Conservation (phyloP, 495 filamentous ascomycete genomes). For the Annulohypoxylon bovei region DNA sequence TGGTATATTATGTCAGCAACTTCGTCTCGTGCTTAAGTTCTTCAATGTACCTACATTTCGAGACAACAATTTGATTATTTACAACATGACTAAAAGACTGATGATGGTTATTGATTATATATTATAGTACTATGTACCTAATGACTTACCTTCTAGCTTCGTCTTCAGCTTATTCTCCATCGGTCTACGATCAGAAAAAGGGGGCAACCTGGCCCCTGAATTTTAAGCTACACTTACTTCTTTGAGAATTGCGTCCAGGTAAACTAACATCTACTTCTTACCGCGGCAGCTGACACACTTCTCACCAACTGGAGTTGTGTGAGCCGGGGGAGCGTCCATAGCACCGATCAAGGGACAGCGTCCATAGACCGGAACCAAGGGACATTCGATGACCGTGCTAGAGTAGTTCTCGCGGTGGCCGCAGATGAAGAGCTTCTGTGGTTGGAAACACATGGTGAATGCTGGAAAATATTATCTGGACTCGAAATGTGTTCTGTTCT, state of each 20-base stretch:
- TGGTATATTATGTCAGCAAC: neutral
- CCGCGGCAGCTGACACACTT: conserved; percentile 7
- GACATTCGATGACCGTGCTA: conserved; percentile 25
- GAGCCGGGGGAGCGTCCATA: conserved; percentile 13
- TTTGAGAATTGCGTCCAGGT: conserved; percentile 1
- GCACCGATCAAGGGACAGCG: conserved; percentile 23
- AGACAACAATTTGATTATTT: neutral
- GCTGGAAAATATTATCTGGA: neutral
- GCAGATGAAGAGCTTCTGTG: conserved; percentile 23
- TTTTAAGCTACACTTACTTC: conserved; percentile 11
- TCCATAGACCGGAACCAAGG: conserved; percentile 21
- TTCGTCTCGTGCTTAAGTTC: too few relatives aligned
- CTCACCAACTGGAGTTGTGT: conserved; percentile 9
- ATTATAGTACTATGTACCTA: neutral
- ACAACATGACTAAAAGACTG: neutral
- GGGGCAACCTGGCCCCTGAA: conserved; percentile 1
- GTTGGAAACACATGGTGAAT: conserved; percentile 35
- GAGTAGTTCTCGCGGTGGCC: conserved; percentile 17
- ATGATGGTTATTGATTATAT: neutral
- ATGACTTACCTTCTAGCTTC: conserved; percentile 11
- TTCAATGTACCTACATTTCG: too few relatives aligned
- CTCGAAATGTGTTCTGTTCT: neutral
- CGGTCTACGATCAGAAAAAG: conserved; percentile 20
- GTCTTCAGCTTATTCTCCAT: conserved; percentile 17
- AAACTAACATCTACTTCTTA: neutral